These are phyloP conservation scores for Halophytophthora batemanensis DNA, from an alignment of 352 stramenopile species.

Conservation along the genomic window DNA sequence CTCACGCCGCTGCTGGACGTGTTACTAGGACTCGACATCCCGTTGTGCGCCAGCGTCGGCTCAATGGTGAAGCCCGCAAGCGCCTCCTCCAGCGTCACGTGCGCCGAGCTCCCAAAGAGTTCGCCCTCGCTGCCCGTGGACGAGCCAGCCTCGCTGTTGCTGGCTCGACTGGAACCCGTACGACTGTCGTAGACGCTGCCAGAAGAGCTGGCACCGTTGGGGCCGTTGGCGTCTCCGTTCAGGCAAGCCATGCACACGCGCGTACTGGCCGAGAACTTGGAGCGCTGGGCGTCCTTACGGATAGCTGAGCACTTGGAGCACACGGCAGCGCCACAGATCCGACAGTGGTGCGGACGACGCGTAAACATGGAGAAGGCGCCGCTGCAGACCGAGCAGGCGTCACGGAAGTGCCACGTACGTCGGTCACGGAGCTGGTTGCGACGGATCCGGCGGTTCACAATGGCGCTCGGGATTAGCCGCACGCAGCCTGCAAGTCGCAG, in stretches of 20 bases:
- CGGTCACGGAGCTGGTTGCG: constrained; percentile 61
- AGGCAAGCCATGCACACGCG: constrained; percentile 72
- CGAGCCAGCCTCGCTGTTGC: constrained; percentile 21
- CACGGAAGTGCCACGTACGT: constrained; percentile 45
- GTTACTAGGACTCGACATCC: constrained; percentile 26
- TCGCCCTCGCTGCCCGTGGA: constrained; percentile 30
- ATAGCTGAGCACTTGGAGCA: constrained; percentile 77
- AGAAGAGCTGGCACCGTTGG: constrained; percentile 14
- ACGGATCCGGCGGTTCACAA: constrained; percentile 73
- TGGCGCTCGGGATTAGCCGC: constrained; percentile 54
- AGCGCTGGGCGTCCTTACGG: constrained; percentile 38
- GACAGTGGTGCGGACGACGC: constrained; percentile 73
- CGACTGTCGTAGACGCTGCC: constrained; percentile 27
- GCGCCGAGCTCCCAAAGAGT: constrained; percentile 28
- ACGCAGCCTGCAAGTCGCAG: constrained; percentile 53
- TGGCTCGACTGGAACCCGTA: constrained; percentile 17
- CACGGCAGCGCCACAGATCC: constrained; percentile 64
- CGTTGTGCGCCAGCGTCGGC: constrained; percentile 25
- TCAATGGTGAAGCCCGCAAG: constrained; percentile 39
- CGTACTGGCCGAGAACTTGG: constrained; percentile 33
- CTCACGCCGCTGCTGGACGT: constrained; percentile 32
- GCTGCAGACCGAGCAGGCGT: constrained; percentile 65
- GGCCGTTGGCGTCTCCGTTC: constrained; percentile 50
- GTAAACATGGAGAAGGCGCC: constrained; percentile 66
- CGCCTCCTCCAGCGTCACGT: constrained; percentile 39